Evolutionary conservation across 2,329 filamentous ascomycete species (phyloP), one percentile per base, ranked within the genome.

Genomic region (Botrytis cinerea): DNA sequence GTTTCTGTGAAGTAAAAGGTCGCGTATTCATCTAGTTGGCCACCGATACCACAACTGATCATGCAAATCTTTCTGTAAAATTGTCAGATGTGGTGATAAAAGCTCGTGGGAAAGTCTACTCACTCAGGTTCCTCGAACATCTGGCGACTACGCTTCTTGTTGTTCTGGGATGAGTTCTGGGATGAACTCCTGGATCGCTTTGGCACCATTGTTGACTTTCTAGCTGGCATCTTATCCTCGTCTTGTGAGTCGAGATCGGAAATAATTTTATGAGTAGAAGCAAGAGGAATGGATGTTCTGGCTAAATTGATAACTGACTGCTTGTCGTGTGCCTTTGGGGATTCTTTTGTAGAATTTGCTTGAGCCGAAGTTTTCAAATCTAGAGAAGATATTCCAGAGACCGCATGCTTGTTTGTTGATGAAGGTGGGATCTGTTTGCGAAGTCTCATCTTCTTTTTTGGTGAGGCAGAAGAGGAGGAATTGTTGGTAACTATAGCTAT

Each of bases 191-290:
- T 12, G 18, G 25, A 25, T 4, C 6, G 25, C 16, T 38, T 22
- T 6, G 22, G 4, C 2, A 35, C 7, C 32, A 28, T 67, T 25
- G 5, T n/a, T 38, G 46, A 9, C 22, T 51, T 14, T 14, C 0
- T 16, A 12, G n/a, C 43, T 10, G 45, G 4, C 9, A 4, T 35
- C 20, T 38, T 28, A 5, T 16, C 8, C 12, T 38, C 35, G 10
- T 35, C 2, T 4, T 38, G 4, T 4, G 48, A 51, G 8, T 67
- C 0, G 1, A 4, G 0, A 5, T 20, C n/a, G 14, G 25, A 20
- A 20, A 32, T 18, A 20, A 1, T 20, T 0, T 7, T 20, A 10
- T 35, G 4, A 18, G 28, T 32, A 38, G 16, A 14, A 67, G 63
- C 6, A 48, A 32, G 22, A 28, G 40, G 16, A 10, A 20, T 63